phyloP scores from a whole-genome alignment of 306 rosid genomes.

The Amphicarpaea edgeworthii region DNA sequence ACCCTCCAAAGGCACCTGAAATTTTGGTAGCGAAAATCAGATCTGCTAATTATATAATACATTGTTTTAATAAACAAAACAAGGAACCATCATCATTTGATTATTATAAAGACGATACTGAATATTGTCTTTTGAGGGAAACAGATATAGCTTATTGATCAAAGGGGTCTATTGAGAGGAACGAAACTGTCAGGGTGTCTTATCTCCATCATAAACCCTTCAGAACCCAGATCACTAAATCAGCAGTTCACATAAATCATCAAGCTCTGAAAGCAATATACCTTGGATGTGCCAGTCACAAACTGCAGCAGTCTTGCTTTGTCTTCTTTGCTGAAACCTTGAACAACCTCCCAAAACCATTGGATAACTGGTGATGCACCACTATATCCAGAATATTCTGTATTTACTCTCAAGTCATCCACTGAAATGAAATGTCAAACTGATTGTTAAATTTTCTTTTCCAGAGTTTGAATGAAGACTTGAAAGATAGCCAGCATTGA shows the following conservation, averaged over 20 bases:
- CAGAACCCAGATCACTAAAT: not conserved
- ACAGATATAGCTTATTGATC: not conserved
- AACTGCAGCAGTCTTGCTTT: slow-evolving; percentile 98
- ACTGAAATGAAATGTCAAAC: slow-evolving; percentile 61
- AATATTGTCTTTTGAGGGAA: slow-evolving; percentile 4
- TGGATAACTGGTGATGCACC: slow-evolving; percentile 84
- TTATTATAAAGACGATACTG: not conserved
- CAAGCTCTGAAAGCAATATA: slow-evolving; percentile 45
- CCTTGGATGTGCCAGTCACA: slow-evolving; percentile 99
- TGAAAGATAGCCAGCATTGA: not conserved
- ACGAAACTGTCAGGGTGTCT: slow-evolving; percentile 14
- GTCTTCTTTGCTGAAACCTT: slow-evolving; percentile 93
- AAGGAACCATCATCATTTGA: not conserved
- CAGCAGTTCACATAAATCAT: too few species aligned
- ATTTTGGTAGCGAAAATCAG: slow-evolving; percentile 40
- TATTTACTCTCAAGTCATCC: slow-evolving; percentile 97
- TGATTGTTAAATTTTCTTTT: slow-evolving; percentile 30
- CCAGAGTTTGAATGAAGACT: slow-evolving; percentile 15
- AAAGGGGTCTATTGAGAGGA: not conserved
- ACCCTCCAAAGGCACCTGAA: slow-evolving; percentile 98
- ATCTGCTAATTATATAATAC: slow-evolving; percentile 24
- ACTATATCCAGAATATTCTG: slow-evolving; percentile 94
- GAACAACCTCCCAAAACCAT: slow-evolving; percentile 98
- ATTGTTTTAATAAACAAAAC: slow-evolving; percentile 34
- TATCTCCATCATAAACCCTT: slow-evolving; percentile 17